phyloP scores from a whole-genome alignment of 2,329 filamentous ascomycete genomes.

The Bipolaris gigantea region DNA sequence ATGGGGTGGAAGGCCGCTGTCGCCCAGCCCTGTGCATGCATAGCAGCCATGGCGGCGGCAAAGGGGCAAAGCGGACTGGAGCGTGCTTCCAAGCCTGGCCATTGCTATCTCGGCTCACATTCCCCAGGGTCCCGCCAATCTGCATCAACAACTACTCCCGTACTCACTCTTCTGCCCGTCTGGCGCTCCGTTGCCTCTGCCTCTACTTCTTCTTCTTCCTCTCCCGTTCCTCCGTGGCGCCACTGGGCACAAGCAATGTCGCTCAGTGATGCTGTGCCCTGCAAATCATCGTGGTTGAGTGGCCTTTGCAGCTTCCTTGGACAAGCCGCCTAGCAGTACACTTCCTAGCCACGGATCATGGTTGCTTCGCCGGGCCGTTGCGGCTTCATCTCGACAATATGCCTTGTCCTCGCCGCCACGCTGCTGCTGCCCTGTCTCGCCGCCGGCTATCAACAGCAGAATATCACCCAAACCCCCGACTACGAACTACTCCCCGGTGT shows the following conservation, averaged over 20 bases:
- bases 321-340: constrained; percentile 10
- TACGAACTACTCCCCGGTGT: constrained; percentile 23
- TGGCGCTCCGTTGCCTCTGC: constrained; percentile 8
- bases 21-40: not conserved
- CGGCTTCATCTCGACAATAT: constrained; percentile 19
- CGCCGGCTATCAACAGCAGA: constrained; percentile 26
- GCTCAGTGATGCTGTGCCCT: constrained; percentile 31
- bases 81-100: constrained; percentile 15
- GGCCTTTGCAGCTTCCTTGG: constrained; percentile 19
- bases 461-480: constrained; percentile 24
- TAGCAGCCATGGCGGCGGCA: constrained; percentile 9
- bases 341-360: constrained; percentile 28
- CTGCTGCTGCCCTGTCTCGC: constrained; percentile 25
- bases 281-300: constrained; percentile 27
- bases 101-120: constrained; percentile 20
- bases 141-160: constrained; percentile 21
- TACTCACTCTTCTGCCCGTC: constrained; percentile 18
- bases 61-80: constrained; percentile 23
- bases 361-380: constrained; percentile 21
- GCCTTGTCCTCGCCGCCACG: constrained; percentile 16
- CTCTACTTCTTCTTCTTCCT: constrained; percentile 12
- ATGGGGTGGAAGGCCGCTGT: constrained; percentile 1
- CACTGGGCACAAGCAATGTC: constrained; percentile 25
- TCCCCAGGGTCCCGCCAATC: constrained; percentile 27
- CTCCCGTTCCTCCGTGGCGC: constrained; percentile 11